Percentiles rank a stretch among this genome's conserved stretches.
These are phyloP conservation scores for Fusarium lateritium DNA, from an alignment of 2,329 filamentous ascomycete species.

Conservation along the genomic window DNA sequence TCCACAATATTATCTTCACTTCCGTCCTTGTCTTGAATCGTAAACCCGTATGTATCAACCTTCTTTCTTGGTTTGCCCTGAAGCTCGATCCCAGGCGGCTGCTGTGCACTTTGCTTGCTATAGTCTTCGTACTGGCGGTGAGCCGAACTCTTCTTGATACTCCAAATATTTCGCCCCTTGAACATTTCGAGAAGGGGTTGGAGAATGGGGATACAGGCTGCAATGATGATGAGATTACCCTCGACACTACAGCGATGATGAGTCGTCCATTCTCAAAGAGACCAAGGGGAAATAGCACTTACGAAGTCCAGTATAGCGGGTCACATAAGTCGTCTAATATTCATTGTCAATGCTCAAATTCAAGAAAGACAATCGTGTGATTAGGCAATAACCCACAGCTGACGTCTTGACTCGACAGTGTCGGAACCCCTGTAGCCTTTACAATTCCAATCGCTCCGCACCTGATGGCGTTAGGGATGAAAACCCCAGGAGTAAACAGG, in stretches of 20 bases:
- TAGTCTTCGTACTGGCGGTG: slow-evolving; percentile 4
- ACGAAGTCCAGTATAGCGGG: slow-evolving; percentile 15
- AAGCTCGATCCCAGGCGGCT: slow-evolving; percentile 1
- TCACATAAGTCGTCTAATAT: slow-evolving; percentile 1
- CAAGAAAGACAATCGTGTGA: not conserved
- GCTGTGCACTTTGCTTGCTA: slow-evolving; percentile 2
- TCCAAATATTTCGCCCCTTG: slow-evolving; percentile 24
- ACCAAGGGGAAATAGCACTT: not conserved
- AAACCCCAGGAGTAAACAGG: too few relatives aligned
- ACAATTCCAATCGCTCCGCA: slow-evolving; percentile 4
- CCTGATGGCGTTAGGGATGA: not conserved
- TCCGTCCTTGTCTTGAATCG: not conserved
- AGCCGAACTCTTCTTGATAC: not conserved
- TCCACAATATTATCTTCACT: slow-evolving; percentile 15
- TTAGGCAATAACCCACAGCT: not conserved
- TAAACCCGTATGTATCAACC: slow-evolving; percentile 10
- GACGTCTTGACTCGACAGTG: slow-evolving; percentile 1
- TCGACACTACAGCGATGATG: slow-evolving; percentile 40
- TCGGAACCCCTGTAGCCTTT: slow-evolving; percentile 6
- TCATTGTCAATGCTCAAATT: not conserved
- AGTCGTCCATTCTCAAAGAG: not conserved
- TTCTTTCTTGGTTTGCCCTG: slow-evolving; percentile 6
- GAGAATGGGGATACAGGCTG: slow-evolving; percentile 50
- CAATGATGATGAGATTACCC: slow-evolving; percentile 51
- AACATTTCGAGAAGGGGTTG: slow-evolving; percentile 46